phyloP scores from a whole-genome alignment of 306 rosid species.

The Citrullus mucosospermus region DNA sequence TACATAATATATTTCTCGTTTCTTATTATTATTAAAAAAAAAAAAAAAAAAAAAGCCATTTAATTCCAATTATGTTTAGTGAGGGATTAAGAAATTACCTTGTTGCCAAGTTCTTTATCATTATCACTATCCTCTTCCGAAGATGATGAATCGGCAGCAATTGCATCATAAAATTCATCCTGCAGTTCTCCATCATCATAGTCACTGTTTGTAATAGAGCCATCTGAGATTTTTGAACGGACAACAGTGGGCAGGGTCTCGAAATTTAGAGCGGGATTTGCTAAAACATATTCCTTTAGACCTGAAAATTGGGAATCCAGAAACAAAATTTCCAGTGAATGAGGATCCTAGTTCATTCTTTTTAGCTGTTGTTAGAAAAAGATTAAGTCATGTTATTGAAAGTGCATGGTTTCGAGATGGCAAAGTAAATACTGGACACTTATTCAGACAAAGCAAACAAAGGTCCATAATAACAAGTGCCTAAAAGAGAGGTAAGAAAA shows the following conservation, averaged over 20 bases:
- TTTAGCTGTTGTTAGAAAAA: background rate
- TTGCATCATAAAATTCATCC: constrained; percentile 92
- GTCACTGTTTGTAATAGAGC: constrained; percentile 34
- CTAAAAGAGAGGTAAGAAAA: too few relatives aligned
- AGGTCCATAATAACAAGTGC: background rate
- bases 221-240: constrained; percentile 37
- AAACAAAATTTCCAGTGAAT: constrained; percentile 7
- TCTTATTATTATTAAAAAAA: too few relatives aligned
- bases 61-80: background rate
- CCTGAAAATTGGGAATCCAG: constrained; percentile 36
- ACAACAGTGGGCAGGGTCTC: constrained; percentile 28
- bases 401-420: background rate
- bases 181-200: constrained; percentile 36
- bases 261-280: constrained; percentile 48
- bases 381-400: background rate
- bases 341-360: background rate
- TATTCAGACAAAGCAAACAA: background rate
- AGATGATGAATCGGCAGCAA: constrained; percentile 51
- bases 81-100: constrained; percentile 18
- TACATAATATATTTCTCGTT: too few relatives aligned
- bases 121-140: constrained; percentile 22
- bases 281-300: constrained; percentile 75
- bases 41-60: too few relatives aligned
- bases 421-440: background rate
- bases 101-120: constrained; percentile 10